These are phyloP conservation scores for Fomitopsis betulina DNA, from an alignment of 1,284 basidiomycete genomes.

Conservation along the genomic window DNA sequence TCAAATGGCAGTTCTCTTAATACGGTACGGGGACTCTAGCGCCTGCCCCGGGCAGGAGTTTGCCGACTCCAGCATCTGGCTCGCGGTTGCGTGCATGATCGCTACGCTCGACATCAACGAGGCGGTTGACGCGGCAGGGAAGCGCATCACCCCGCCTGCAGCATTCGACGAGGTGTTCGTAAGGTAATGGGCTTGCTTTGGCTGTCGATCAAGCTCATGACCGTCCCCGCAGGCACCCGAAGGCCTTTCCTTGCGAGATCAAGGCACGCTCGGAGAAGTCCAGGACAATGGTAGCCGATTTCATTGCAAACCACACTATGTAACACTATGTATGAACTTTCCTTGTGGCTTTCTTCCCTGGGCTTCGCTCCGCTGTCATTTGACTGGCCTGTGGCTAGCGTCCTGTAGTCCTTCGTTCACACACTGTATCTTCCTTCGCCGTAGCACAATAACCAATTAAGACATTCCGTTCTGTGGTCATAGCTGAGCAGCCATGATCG, in stretches of 20 bases:
- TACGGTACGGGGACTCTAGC: constrained; percentile 5
- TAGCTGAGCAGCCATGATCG: no score
- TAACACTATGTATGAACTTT: not conserved
- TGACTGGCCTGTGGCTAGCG: not conserved
- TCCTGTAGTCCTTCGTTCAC: no score
- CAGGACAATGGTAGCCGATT: not conserved
- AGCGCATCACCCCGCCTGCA: constrained; percentile 1
- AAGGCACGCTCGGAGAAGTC: not conserved
- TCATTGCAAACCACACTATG: not conserved
- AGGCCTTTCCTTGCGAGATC: constrained; percentile 1
- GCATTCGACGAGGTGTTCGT: constrained; percentile 7
- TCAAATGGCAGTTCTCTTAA: not conserved
- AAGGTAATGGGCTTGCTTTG: not conserved
- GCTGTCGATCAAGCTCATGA: not conserved
- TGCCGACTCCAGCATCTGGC: constrained; percentile 22
- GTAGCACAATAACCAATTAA: no score
- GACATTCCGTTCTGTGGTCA: no score
- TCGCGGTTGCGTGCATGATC: constrained; percentile 17
- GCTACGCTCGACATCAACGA: constrained; percentile 13
- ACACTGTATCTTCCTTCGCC: no score
- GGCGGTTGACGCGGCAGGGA: constrained; percentile 7
- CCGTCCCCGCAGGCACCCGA: constrained; percentile 1
- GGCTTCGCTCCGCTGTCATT: not conserved
- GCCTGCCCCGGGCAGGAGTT: constrained; percentile 25
- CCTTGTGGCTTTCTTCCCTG: no score